Percentiles rank a stretch among this genome's conserved stretches.
Conservation (phyloP, 768 basidiomycete species). For the Thelephora ganbajun region DNA sequence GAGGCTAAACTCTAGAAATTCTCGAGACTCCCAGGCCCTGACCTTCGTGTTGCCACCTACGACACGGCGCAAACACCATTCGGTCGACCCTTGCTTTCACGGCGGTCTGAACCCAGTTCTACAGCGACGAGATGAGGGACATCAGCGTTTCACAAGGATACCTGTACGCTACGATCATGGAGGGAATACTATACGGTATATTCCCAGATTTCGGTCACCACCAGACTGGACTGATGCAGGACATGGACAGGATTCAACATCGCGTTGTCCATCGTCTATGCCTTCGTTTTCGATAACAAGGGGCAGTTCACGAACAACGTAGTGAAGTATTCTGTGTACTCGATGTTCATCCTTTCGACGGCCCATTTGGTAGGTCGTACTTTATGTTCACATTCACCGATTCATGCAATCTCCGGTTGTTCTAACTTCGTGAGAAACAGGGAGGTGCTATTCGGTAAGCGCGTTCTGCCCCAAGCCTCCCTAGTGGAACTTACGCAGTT, state of each 20-base stretch:
- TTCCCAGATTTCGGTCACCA: not conserved
- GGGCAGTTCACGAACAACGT: not conserved
- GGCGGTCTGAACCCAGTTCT: too few species aligned
- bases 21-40: too few species aligned
- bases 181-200: not conserved
- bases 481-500: too few species aligned
- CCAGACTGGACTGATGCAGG: not conserved
- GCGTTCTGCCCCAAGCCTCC: too few species aligned
- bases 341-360: not conserved
- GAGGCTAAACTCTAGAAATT: too few species aligned
- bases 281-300: not conserved
- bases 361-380: not conserved
- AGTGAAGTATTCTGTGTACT: not conserved
- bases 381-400: not conserved
- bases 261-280: not conserved
- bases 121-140: too few species aligned
- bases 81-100: too few species aligned
- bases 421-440: too few species aligned
- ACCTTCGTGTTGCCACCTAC: too few species aligned
- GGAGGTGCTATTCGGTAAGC: too few species aligned
- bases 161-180: not conserved
- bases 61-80: too few species aligned
- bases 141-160: not conserved
- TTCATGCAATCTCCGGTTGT: too few species aligned
- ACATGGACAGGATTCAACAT: not conserved